phyloP scores from a whole-genome alignment of 495 filamentous ascomycete species.

The Hypoxylon lienhwacheense region DNA sequence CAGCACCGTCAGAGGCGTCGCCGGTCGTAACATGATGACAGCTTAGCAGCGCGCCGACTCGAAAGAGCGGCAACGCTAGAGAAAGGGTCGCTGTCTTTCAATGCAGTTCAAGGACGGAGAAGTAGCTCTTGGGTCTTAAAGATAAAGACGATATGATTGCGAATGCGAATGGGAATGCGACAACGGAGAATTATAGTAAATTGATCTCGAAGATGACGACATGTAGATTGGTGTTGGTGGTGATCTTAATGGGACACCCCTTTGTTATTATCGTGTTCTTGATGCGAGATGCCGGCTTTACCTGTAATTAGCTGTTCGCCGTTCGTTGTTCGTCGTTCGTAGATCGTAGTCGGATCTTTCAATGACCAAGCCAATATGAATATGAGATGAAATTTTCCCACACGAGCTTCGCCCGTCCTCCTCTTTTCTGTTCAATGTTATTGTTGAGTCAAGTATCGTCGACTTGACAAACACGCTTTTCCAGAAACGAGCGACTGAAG shows the following conservation, averaged over 20 bases:
- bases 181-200: conserved; percentile 11
- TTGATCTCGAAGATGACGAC: conserved; percentile 20
- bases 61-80: conserved; percentile 33
- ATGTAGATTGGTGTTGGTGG: conserved; percentile 28
- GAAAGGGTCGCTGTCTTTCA: conserved; percentile 8
- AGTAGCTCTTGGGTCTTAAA: conserved; percentile 10
- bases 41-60: conserved; percentile 35
- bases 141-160: conserved; percentile 11
- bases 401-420: background rate
- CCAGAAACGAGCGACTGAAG: conserved; percentile 35
- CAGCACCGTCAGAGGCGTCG: conserved; percentile 86
- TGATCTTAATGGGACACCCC: no score
- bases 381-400: no score
- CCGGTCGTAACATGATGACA: conserved; percentile 73
- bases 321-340: no score
- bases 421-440: background rate
- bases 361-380: no score
- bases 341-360: no score
- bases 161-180: conserved; percentile 23
- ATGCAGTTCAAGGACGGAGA: background rate
- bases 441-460: conserved; percentile 13
- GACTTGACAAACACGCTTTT: conserved; percentile 29
- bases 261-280: no score
- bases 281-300: no score
- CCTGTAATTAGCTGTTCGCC: no score